Base-by-base conservation (phyloP, 2,329 filamentous ascomycete genomes). In the Scedosporium dehoogii region DNA sequence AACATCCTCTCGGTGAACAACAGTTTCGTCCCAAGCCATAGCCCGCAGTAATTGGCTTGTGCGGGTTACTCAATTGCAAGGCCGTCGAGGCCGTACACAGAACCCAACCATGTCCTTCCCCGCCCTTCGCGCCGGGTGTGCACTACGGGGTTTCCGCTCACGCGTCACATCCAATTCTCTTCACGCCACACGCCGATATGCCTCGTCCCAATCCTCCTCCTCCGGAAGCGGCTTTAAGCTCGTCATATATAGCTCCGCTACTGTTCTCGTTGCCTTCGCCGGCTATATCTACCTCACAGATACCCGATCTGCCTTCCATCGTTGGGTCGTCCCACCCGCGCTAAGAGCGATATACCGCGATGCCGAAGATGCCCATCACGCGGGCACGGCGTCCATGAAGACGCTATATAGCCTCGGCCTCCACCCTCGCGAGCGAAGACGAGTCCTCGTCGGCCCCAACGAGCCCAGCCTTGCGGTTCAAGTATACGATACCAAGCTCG, bases 301-400 rank as follows among this genome's bases (percentile, higher is more conserved):
- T 72, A 91, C 88, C 6, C 80, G 89, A 65, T 85, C 88, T 51
- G 88, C 85, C 63, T 70, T 87, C 63, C 88, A 92, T 73, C 83
- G 81, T 69, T 90, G 84, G 74, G 73, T 88, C 33, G 78, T 88
- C 14, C 86, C 89, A 2, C 89, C 83, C 0, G 70, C 86, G 18
- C 71, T 94, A 4, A 86, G 90, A 59, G 75, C 80, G 60, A 63
- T 90, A 63, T 88, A 85, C 73, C 81, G 87, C 4, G 90, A 94
- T 69, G 89, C 89, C 63, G 94, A 99, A 74, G 91, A 96, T 46
- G 94, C 93, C n/a, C 94, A 99, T 73, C 88, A 96, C 70, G 79
- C 82, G 23, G 90, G 90, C 59, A 91, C 90, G 2, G 76, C 81
- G 44, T 79, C 85, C 6, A 78, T 99, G 70, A 89, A 90, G 75